Percentiles rank a stretch among this genome's conserved stretches.
Evolutionary conservation across 2,329 filamentous ascomycete genomes (phyloP).

Genomic region (Colletotrichum neosansevieriae): DNA sequence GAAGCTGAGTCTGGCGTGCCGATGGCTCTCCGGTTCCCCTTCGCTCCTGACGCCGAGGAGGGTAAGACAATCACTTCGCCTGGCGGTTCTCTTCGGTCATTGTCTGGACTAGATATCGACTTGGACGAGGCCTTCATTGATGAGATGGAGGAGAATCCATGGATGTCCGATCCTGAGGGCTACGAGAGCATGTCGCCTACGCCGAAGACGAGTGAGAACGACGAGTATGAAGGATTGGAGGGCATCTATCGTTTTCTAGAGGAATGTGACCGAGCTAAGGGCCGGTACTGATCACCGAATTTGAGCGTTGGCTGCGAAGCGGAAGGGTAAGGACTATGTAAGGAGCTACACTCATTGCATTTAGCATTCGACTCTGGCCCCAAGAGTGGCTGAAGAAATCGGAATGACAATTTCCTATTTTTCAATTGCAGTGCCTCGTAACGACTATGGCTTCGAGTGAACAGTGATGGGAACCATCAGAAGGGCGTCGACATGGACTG

Average conservation of each 20-base stretch:
- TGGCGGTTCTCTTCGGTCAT: constrained; percentile 61
- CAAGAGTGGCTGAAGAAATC: constrained; percentile 7
- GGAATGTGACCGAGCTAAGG: constrained; percentile 64
- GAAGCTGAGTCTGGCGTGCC: constrained; percentile 74
- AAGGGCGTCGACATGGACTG: too few relatives aligned
- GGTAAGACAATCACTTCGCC: constrained; percentile 57
- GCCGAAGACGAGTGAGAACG: constrained; percentile 55
- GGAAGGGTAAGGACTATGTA: constrained; percentile 19
- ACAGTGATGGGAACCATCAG: neutral
- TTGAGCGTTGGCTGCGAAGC: neutral
- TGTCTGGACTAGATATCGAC: constrained; percentile 52
- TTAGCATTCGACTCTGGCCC: constrained; percentile 2
- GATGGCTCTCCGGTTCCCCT: constrained; percentile 86
- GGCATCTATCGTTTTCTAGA: constrained; percentile 70
- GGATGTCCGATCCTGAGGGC: constrained; percentile 61
- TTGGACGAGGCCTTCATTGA: constrained; percentile 54
- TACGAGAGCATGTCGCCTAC: constrained; percentile 64
- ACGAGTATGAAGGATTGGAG: constrained; percentile 67
- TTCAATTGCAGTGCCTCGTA: neutral
- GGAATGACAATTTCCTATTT: constrained; percentile 42
- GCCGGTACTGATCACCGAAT: constrained; percentile 41
- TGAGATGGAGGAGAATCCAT: constrained; percentile 60
- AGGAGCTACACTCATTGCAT: constrained; percentile 44
- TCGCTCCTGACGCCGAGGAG: constrained; percentile 70
- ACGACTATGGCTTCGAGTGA: neutral